phyloP scores from a whole-genome alignment of 2,329 filamentous ascomycete species.

The Stachybotrys elegans region DNA sequence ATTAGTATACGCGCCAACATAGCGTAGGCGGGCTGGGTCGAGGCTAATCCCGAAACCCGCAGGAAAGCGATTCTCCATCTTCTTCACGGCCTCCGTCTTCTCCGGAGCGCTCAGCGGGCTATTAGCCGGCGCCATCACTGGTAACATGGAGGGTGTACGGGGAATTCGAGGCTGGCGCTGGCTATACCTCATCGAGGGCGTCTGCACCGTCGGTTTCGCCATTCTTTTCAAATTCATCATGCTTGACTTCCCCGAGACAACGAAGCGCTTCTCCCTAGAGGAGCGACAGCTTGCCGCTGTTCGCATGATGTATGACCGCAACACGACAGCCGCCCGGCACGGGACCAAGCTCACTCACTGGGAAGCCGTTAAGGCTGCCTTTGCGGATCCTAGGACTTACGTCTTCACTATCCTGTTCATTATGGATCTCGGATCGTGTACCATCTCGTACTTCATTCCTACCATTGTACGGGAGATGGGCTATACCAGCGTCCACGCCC shows the following conservation, averaged over 20 bases:
- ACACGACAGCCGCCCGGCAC: constrained; percentile 25
- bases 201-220: constrained; percentile 46
- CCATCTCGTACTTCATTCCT: constrained; percentile 49
- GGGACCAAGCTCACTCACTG: constrained; percentile 22
- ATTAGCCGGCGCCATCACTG: constrained; percentile 55
- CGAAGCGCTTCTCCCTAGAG: constrained; percentile 53
- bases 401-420: constrained; percentile 45
- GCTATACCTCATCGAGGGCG: constrained; percentile 66
- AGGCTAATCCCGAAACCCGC: too few relatives aligned
- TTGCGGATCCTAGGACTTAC: constrained; percentile 42
- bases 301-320: constrained; percentile 47
- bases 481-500: constrained; percentile 35
- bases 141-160: constrained; percentile 48
- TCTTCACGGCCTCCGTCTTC: constrained; percentile 51
- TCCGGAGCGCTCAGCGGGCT: constrained; percentile 63
- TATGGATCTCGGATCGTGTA: constrained; percentile 38
- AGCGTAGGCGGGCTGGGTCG: too few relatives aligned
- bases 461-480: constrained; percentile 44
- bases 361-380: constrained; percentile 23
- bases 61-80: constrained; percentile 52
- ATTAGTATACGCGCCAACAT: too few relatives aligned
- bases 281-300: constrained; percentile 59
- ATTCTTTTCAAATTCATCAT: constrained; percentile 55
- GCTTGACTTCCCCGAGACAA: constrained; percentile 62
- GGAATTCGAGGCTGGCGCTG: constrained; percentile 56